Evolutionary conservation across 441 rosid species (phyloP).

Genomic region (Gossypium davidsonii): DNA sequence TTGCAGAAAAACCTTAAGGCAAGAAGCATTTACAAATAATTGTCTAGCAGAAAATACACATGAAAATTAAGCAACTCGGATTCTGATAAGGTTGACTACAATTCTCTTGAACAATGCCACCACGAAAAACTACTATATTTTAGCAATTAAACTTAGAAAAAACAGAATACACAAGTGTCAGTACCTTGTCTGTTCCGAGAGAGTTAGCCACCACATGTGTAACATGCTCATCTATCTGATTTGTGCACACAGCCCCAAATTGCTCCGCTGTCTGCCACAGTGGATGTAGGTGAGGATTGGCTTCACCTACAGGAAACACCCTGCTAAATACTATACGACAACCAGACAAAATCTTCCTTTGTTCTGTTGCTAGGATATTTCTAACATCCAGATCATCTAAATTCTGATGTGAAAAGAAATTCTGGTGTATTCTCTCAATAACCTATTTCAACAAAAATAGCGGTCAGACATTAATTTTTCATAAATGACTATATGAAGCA

Average conservation of each 20-base stretch:
- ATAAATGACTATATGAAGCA: constrained; percentile 1
- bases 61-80: background rate
- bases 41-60: background rate
- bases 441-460: constrained; percentile 46
- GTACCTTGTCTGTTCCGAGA: constrained; percentile 96
- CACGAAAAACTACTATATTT: background rate
- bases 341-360: constrained; percentile 75
- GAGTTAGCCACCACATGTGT: constrained; percentile 96
- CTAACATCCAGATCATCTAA: constrained; percentile 85
- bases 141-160: background rate
- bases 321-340: constrained; percentile 89
- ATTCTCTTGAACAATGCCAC: background rate
- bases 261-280: constrained; percentile 97
- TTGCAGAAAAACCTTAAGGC: background rate
- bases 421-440: constrained; percentile 73
- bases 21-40: background rate
- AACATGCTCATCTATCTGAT: constrained; percentile 80
- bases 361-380: constrained; percentile 77
- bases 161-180: background rate
- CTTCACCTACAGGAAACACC: constrained; percentile 89
- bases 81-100: background rate
- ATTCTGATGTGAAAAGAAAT: constrained; percentile 61
- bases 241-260: constrained; percentile 92
- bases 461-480: background rate
- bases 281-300: constrained; percentile 86